A percentile compares a stretch with the other conserved stretches of the same genome.
These are phyloP conservation scores for Solanum raphanifolium DNA, from an alignment of 257 asterid species.

Conservation along the genomic window DNA sequence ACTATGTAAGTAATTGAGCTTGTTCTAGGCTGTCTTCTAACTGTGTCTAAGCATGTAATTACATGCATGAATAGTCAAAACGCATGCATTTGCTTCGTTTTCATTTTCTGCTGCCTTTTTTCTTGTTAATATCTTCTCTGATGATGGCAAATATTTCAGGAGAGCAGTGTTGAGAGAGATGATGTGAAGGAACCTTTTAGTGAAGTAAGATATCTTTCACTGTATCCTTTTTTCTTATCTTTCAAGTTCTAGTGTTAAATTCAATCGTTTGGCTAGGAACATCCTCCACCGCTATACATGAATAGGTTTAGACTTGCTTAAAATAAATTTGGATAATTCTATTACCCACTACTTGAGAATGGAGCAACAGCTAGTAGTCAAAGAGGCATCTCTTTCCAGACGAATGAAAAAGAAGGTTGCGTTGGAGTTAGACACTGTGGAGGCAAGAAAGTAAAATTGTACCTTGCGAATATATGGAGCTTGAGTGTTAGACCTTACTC, in stretches of 20 bases:
- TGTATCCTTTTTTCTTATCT: not conserved
- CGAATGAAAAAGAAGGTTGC: not conserved
- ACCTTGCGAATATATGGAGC: not conserved
- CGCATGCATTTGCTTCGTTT: not conserved
- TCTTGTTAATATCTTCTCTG: not conserved
- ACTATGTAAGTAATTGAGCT: slow-evolving; percentile 28
- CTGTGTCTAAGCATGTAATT: not conserved
- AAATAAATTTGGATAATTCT: not conserved
- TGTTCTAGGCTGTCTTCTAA: not conserved
- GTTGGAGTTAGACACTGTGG: not conserved
- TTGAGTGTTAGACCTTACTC: not conserved
- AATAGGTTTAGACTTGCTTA: not conserved
- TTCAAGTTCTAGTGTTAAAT: not conserved
- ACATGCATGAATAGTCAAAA: not conserved
- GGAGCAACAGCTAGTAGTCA: not conserved
- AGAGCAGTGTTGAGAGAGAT: slow-evolving; percentile 37
- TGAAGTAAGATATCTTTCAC: slow-evolving; percentile 21
- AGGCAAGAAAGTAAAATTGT: not conserved
- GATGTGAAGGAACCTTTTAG: slow-evolving; percentile 43
- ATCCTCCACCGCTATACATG: not conserved
- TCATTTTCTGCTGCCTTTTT: not conserved
- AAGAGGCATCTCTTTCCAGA: not conserved
- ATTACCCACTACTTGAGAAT: not conserved
- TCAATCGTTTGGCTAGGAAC: not conserved
- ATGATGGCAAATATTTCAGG: slow-evolving; percentile 18